These are phyloP conservation scores for Xylariaceae sp. DNA, from an alignment of 2,329 filamentous ascomycete genomes.

Conservation along the genomic window DNA sequence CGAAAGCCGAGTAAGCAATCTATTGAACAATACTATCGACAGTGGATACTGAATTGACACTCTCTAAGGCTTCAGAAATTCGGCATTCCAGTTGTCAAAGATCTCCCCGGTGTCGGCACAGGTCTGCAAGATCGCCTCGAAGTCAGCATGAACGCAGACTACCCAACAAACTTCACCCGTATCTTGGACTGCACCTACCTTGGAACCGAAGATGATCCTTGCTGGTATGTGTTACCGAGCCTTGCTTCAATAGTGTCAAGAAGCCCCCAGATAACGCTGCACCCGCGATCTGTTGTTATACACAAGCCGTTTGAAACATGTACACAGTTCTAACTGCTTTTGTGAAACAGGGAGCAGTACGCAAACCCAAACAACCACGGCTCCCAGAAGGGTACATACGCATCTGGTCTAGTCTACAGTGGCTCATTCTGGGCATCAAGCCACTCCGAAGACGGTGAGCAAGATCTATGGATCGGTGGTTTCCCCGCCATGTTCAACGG, in stretches of 20 bases:
- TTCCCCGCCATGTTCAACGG: conserved; percentile 39
- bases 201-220: conserved; percentile 33
- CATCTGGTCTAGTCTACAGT: conserved; percentile 32
- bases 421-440: conserved; percentile 28
- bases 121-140: conserved; percentile 58
- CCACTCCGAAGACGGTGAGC: conserved; percentile 27
- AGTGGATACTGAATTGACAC: not conserved
- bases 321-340: no score
- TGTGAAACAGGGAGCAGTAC: conserved; percentile 16
- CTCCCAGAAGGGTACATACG: conserved; percentile 32
- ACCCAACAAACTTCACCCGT: conserved; percentile 37
- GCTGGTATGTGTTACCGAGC: conserved; percentile 18
- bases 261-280: no score
- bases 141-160: conserved; percentile 43
- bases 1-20: conserved; percentile 31
- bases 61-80: conserved; percentile 29
- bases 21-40: not conserved
- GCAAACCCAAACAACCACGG: conserved; percentile 15
- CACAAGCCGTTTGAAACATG: no score
- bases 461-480: conserved; percentile 37
- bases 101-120: conserved; percentile 57
- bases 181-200: conserved; percentile 36
- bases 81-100: conserved; percentile 41
- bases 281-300: no score
- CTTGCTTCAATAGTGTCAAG: no score